A percentile compares a stretch with the other conserved stretches of the same genome.
phyloP scores from a whole-genome alignment of 345 rosid genomes.

The Brassica napus region Da-Ae NC_063434.1:4993501-4994000 shows the following conservation, averaged over 20 bases:
- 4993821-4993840: not conserved
- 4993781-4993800: not conserved
- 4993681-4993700: slow-evolving; percentile 28
- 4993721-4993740: not conserved
- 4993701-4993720: slow-evolving; percentile 8
- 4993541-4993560: slow-evolving; percentile 23
- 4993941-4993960: not conserved
- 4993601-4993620: slow-evolving; percentile 22
- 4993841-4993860: not conserved
- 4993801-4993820: slow-evolving; percentile 6
- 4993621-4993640: not conserved
- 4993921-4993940: not conserved
- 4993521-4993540: slow-evolving; percentile 10
- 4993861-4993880: not conserved
- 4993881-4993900: not conserved
- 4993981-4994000: not conserved
- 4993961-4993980: not conserved
- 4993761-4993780: not conserved
- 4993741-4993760: not conserved
- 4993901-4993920: no score
- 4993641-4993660: not conserved
- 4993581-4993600: slow-evolving; percentile 23
- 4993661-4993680: slow-evolving; percentile 1
- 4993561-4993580: slow-evolving; percentile 22
- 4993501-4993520: not conserved